A percentile compares a stretch with the other conserved stretches of the same genome.
phyloP scores from a whole-genome alignment of 805 yeast species.

The Tanozyma kutaoensis region DNA sequence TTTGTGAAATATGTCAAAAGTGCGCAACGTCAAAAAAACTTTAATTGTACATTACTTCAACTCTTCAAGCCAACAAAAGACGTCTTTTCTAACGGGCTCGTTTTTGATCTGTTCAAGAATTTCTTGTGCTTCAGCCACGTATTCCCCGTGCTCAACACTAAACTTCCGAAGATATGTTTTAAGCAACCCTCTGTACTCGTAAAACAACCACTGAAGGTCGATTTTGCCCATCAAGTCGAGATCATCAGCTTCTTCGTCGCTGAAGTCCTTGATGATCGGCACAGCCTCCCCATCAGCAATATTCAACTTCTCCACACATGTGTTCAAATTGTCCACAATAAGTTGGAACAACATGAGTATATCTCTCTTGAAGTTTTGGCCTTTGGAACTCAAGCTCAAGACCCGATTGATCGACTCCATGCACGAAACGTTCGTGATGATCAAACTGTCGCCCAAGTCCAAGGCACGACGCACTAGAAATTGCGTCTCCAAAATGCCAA shows the following conservation, averaged over 20 bases:
- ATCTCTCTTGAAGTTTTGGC: slow-evolving; percentile 6
- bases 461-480: slow-evolving; percentile 15
- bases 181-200: slow-evolving; percentile 27
- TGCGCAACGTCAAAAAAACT: too few species aligned
- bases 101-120: slow-evolving; percentile 4
- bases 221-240: slow-evolving; percentile 10
- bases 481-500: slow-evolving; percentile 17
- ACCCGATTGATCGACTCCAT: slow-evolving; percentile 28
- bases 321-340: slow-evolving; percentile 19
- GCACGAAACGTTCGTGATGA: slow-evolving; percentile 27
- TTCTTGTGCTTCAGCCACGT: slow-evolving; percentile 5
- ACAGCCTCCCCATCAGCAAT: slow-evolving; percentile 8
- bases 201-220: slow-evolving; percentile 28
- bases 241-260: slow-evolving; percentile 12
- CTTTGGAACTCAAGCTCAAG: slow-evolving; percentile 10
- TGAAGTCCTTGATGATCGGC: slow-evolving; percentile 13
- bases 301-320: slow-evolving; percentile 7
- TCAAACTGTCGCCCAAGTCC: slow-evolving; percentile 14
- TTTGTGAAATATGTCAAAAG: too few species aligned
- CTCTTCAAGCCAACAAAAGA: slow-evolving; percentile 6
- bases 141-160: slow-evolving; percentile 4
- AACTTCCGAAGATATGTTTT: slow-evolving; percentile 23
- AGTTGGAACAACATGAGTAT: slow-evolving; percentile 9
- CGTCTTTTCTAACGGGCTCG: slow-evolving; percentile 6
- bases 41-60: too few species aligned